Evolutionary conservation across 768 basidiomycete genomes (phyloP).

Genomic region (Auricularia cornea): DNA sequence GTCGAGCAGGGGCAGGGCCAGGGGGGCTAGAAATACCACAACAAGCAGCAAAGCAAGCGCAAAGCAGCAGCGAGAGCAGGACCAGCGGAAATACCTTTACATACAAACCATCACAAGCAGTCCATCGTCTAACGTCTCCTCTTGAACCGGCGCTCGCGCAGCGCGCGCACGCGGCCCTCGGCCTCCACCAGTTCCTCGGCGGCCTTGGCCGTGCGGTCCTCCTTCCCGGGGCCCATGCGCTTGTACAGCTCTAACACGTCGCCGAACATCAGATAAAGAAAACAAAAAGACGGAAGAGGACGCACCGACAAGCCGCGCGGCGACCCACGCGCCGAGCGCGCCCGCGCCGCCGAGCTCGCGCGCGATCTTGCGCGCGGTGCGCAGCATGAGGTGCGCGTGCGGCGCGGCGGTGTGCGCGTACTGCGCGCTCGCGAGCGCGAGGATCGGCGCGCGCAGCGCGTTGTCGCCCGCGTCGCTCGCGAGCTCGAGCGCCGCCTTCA

Average conservation of each 20-base stretch:
- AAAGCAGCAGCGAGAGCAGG: too few relatives aligned
- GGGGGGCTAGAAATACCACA: too few relatives aligned
- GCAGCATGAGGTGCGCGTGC: constrained; percentile 60
- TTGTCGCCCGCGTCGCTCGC: constrained; percentile 58
- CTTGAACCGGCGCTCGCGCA: background rate
- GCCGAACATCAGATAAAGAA: background rate
- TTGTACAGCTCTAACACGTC: background rate
- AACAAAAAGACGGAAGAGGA: background rate
- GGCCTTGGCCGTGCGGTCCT: background rate
- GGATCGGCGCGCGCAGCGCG: constrained; percentile 59
- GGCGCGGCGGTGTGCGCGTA: constrained; percentile 62
- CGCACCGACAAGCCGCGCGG: background rate
- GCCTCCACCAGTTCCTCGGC: background rate
- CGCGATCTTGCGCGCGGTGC: constrained; percentile 60
- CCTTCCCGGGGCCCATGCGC: background rate
- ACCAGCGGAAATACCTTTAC: too few relatives aligned
- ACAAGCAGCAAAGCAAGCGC: too few relatives aligned
- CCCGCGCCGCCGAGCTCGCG: constrained; percentile 55
- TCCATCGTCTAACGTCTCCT: background rate
- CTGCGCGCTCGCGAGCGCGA: constrained; percentile 60
- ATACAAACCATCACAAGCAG: too few relatives aligned
- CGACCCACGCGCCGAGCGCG: constrained; percentile 9
- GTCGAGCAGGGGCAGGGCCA: too few relatives aligned
- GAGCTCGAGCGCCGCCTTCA: constrained; percentile 52
- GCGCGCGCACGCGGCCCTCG: background rate